Evolutionary conservation across 208 protist genomes (phyloP).

Genomic region (Tritrichomonas musculus): DNA sequence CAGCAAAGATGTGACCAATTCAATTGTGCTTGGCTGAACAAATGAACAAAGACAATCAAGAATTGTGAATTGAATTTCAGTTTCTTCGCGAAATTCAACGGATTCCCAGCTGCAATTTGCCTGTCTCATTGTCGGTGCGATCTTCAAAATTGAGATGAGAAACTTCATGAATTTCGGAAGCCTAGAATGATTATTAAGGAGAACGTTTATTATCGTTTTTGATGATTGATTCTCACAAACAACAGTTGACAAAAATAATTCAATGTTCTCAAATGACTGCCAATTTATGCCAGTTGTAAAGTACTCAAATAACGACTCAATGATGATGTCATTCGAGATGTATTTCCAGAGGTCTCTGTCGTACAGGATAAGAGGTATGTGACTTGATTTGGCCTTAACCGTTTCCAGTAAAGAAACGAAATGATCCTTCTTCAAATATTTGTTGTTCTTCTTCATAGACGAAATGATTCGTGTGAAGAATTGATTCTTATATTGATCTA

Average conservation of each 20-base stretch:
- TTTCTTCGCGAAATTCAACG: slow-evolving; percentile 3
- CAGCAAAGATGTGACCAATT: background rate
- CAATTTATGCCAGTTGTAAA: background rate
- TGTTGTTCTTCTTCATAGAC: background rate
- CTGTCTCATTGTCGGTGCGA: background rate
- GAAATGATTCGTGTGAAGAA: background rate
- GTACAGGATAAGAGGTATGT: background rate
- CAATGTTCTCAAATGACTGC: background rate
- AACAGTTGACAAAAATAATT: background rate
- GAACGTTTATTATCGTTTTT: background rate
- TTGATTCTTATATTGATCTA: background rate
- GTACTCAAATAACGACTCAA: background rate
- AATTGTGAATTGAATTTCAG: background rate
- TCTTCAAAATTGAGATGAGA: background rate
- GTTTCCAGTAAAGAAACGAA: background rate
- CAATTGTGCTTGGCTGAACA: background rate
- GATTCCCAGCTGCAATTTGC: background rate
- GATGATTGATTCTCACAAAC: background rate
- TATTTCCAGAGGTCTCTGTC: background rate
- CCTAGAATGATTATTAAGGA: background rate
- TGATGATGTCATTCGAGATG: background rate
- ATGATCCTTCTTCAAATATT: background rate
- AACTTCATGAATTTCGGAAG: background rate
- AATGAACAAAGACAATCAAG: background rate
- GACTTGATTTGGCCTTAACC: too few species aligned